These are phyloP conservation scores for Wickerhamia fluorescens DNA, from an alignment of 805 yeast genomes.

Conservation along the genomic window DNA sequence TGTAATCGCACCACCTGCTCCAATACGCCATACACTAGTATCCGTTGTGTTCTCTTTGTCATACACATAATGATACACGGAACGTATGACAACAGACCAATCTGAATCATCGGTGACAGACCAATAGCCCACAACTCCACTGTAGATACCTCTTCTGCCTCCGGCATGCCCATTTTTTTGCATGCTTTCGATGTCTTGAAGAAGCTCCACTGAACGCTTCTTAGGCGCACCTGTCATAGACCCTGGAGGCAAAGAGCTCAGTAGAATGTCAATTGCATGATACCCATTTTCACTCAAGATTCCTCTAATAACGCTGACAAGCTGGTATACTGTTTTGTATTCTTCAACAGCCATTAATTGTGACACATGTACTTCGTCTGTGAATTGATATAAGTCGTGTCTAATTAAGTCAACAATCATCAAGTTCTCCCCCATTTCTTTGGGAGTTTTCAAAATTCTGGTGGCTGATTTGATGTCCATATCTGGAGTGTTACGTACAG, in stretches of 20 bases:
- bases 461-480: conserved; percentile 56
- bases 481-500: conserved; percentile 61
- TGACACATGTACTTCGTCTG: conserved; percentile 60
- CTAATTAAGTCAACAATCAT: conserved; percentile 96
- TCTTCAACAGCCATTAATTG: conserved; percentile 90
- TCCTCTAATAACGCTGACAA: conserved; percentile 86
- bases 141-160: conserved; percentile 74
- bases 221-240: conserved; percentile 99
- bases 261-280: conserved; percentile 72
- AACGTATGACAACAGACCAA: conserved; percentile 93
- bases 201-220: conserved; percentile 78
- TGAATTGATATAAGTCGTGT: conserved; percentile 73
- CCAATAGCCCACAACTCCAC: conserved; percentile 97
- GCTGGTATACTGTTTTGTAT: conserved; percentile 81
- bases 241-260: conserved; percentile 88
- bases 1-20: conserved; percentile 98
- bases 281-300: conserved; percentile 31
- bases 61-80: conserved; percentile 58
- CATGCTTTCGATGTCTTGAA: conserved; percentile 50
- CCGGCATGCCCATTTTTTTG: conserved; percentile 25
- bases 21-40: conserved; percentile 62
- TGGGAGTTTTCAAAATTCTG: conserved; percentile 65
- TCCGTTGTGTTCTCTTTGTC: conserved; percentile 29
- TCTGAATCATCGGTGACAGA: conserved; percentile 80
- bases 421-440: conserved; percentile 90